Evolutionary conservation across 176 grass and related monocot species (phyloP), one percentile per base, ranked within the genome.

Genomic region (Luzula sylvatica): DNA sequence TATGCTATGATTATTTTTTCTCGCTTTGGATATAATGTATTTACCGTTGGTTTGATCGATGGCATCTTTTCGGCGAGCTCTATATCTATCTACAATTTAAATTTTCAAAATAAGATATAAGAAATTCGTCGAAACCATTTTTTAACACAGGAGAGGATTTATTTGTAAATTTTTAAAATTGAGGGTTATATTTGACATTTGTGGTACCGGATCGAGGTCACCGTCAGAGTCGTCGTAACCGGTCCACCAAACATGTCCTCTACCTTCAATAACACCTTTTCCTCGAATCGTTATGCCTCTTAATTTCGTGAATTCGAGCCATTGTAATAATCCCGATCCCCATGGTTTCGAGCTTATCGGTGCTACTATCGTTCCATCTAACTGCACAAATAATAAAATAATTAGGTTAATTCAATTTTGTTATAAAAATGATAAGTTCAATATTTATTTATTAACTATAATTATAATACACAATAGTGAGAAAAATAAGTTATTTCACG

Each of bases 301-400:
- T 69, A 98, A 42, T 72, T 98, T 98, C 30, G 92, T 90, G 56
- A 98, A 98, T 67, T 90, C 81, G 16, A 98, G 65, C 92, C 92
- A 90, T 62, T 89, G 86, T 65, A 98, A 78, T 56, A 87, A 66
- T 19, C 85, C 81, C 23, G 63, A 75, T 58, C 86, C 75, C 92
- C 86, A 98, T 12, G 62, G 26, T 68, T 78, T 83, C 43, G 81
- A 63, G 68, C 69, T 71, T 50, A 74, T 90, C 26, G 92, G 92
- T 58, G 86, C 92, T 52, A 83, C 49, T 14, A 98, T 87, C 22
- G 65, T 98, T 75, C 87, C 87, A 41, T 94, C 87, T 41, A 94
- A 56, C 82, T 94, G 62, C 55, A 79, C 29, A 74, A 59, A 50
- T n/a, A 56, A 5, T 38, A 1, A 30, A 0, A 22, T 21, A 26